Percentiles rank a stretch among this genome's conserved stretches.
Evolutionary conservation across 225 moss, liverwort and hornwort species (phyloP).

Genomic region (Climacium dendroides): DNA sequence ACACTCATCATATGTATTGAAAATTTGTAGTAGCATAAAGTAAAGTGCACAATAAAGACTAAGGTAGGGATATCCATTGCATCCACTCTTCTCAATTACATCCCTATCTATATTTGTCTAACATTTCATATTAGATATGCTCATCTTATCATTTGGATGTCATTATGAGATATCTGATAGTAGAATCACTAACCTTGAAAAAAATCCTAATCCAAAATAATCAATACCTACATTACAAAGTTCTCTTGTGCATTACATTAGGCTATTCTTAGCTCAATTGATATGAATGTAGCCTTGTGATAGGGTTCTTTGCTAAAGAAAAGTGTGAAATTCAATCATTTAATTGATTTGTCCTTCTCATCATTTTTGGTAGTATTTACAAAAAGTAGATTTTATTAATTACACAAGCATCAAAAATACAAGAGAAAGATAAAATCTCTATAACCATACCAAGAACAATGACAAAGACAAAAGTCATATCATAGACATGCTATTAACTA

Average conservation of each 20-base stretch:
- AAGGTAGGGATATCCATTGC: not conserved
- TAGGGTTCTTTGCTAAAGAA: not conserved
- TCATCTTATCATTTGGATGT: not conserved
- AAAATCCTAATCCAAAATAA: not conserved
- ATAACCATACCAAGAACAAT: not conserved
- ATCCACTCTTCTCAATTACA: not conserved
- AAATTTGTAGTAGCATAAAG: accelerated
- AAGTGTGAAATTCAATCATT: not conserved
- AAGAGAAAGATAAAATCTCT: not conserved
- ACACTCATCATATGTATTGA: accelerated
- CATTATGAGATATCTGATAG: not conserved
- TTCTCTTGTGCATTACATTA: not conserved
- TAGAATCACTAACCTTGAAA: not conserved
- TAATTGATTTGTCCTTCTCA: not conserved
- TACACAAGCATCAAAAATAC: not conserved
- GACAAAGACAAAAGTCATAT: not conserved
- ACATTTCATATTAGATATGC: not conserved
- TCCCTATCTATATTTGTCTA: not conserved
- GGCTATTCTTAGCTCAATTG: not conserved
- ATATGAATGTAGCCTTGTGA: not conserved
- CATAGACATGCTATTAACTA: no score
- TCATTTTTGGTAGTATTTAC: not conserved
- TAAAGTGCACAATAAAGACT: accelerated
- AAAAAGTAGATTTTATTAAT: not conserved
- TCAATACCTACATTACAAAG: not conserved